Base-by-base conservation (phyloP, 352 stramenopile species). In the Thraustochytrium striatum region DNA sequence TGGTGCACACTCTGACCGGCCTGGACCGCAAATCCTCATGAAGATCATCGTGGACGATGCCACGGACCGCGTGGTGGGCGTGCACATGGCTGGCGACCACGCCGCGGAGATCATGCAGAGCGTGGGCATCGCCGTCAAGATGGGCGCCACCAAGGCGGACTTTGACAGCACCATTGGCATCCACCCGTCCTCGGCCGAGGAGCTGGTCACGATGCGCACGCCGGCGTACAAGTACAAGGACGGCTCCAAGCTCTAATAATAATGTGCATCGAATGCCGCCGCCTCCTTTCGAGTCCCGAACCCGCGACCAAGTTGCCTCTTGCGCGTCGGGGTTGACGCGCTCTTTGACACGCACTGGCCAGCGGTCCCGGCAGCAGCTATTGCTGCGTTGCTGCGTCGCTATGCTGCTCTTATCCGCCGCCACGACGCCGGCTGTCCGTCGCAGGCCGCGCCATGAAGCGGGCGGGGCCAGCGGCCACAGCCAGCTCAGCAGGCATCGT, bases 81-180 rank as follows among this genome's bases (percentile, higher is more conserved):
- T 98, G 1, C 95, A 99, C 86, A 86, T 97, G 50, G 91, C 96
- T 73, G 95, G 93, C 69, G 89, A 95, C 58, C 90, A 88, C 57
- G 91, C 90, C 2, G 95, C 98, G 85, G 96, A 99, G 87, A 97
- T 98, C 90, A 89, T 98, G 61, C 95, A 99, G 86, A 95, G 95
- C 78, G 98, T 98, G 83, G 96, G 88, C 39, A 92, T 98, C 2
- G 95, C 96, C 2, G 90, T 98, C 82, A 99, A 98, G 85, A 97
- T 98, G 91, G 94, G 93, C 55, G 94, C 93, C 3, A 98, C 94
- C 59, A 98, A 98, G 85, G 89, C 89, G 41, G 95, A 99, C 84
- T 97, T 99, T 81, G 93, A 98, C 85, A 88, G 89, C 61, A 92
- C 90, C 58, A 90, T 98, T 68, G 94, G 91, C 33, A 97, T 98